These are phyloP conservation scores for Ascochyta clinopodiicola DNA, from an alignment of 2,329 filamentous ascomycete species.

Conservation along the genomic window DNA sequence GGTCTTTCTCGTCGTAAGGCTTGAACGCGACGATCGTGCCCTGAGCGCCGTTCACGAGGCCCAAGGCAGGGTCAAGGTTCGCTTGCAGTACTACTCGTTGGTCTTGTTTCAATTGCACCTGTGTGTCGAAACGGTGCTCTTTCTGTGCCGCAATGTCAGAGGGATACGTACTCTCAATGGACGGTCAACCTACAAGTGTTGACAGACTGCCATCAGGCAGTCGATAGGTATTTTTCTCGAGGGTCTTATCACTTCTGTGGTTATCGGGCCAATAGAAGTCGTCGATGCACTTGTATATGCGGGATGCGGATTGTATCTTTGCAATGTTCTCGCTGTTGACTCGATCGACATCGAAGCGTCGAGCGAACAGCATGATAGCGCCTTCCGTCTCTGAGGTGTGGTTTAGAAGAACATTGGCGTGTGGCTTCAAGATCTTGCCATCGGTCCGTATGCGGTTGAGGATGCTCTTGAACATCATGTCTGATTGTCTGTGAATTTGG, in stretches of 20 bases:
- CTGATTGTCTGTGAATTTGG: constrained; percentile 64
- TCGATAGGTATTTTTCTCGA: constrained; percentile 18
- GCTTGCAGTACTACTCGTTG: constrained; percentile 62
- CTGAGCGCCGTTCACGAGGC: constrained; percentile 47
- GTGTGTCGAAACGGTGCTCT: constrained; percentile 57
- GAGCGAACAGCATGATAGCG: constrained; percentile 56
- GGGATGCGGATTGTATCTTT: constrained; percentile 32
- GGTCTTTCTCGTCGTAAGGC: constrained; percentile 32
- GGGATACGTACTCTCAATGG: not conserved
- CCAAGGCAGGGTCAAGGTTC: constrained; percentile 52
- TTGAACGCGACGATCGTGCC: constrained; percentile 49
- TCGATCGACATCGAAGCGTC: constrained; percentile 42
- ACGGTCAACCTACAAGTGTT: constrained; percentile 22
- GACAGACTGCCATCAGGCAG: constrained; percentile 21
- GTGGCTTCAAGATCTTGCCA: constrained; percentile 47
- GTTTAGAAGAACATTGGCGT: constrained; percentile 43
- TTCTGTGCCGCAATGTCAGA: constrained; percentile 8
- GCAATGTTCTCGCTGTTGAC: constrained; percentile 45
- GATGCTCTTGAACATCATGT: constrained; percentile 61
- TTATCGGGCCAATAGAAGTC: constrained; percentile 49
- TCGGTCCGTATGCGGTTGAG: constrained; percentile 61
- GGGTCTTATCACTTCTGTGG: constrained; percentile 28
- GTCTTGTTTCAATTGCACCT: constrained; percentile 56
- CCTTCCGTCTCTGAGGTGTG: constrained; percentile 52
- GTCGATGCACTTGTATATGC: constrained; percentile 49